Evolutionary conservation across 169 alveolate species (phyloP).

Genomic region (Eimeria necatrix): DNA sequence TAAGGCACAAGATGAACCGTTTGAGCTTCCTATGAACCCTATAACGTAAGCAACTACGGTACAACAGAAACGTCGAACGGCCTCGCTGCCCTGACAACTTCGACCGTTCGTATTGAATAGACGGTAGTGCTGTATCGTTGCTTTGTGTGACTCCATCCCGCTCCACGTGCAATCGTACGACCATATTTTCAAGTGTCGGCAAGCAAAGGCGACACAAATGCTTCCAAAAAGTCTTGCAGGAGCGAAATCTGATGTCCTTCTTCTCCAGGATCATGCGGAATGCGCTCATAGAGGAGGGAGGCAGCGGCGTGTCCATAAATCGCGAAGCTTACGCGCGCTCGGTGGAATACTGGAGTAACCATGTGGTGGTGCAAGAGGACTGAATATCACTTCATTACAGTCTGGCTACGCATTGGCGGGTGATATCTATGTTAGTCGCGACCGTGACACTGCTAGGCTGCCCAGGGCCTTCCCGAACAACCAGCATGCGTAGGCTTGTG

Average conservation of each 20-base stretch:
- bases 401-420: background rate
- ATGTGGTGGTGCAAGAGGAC: constrained; percentile 90
- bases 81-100: background rate
- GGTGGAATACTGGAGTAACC: constrained; percentile 97
- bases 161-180: no score
- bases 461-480: background rate
- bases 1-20: constrained; percentile 92
- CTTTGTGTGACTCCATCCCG: no score
- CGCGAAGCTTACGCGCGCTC: constrained; percentile 94
- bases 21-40: constrained; percentile 98
- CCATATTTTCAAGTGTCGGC: no score
- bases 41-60: constrained; percentile 89
- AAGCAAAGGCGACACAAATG: no score
- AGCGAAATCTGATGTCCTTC: no score
- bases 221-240: no score
- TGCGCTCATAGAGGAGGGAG: constrained; percentile 98
- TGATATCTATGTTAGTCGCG: background rate
- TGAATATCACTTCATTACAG: background rate
- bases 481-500: background rate
- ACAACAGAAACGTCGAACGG: background rate
- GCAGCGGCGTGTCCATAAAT: constrained; percentile 98
- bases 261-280: constrained; percentile 94
- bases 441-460: background rate
- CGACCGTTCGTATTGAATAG: no score
- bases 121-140: no score